Evolutionary conservation across 441 rosid genomes (phyloP).

Genomic region (Erodium texanum): DNA sequence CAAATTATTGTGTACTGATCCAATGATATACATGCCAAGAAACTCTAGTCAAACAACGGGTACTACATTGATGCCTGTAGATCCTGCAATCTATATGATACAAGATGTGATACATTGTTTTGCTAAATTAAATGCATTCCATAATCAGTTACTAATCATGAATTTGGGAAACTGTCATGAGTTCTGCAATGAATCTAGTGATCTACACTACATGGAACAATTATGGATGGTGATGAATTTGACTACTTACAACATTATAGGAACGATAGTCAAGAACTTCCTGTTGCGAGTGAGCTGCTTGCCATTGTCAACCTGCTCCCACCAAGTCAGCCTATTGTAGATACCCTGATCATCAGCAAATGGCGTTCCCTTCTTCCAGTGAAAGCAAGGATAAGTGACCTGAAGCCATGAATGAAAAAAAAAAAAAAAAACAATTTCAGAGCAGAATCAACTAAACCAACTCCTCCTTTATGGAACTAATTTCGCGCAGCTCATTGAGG

Average conservation of each 20-base stretch:
- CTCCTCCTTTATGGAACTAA: neutral
- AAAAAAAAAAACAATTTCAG: neutral
- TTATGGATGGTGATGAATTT: neutral
- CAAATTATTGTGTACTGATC: neutral
- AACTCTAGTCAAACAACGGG: neutral
- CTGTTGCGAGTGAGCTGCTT: constrained; percentile 80
- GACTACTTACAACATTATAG: constrained; percentile 68
- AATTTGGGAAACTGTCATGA: neutral
- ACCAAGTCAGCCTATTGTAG: constrained; percentile 84
- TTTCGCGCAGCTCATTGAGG: no score
- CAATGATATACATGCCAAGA: neutral
- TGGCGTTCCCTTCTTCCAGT: constrained; percentile 97
- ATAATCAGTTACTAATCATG: no score
- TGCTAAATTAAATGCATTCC: no score
- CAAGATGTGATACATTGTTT: neutral
- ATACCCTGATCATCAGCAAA: constrained; percentile 90
- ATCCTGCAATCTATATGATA: neutral
- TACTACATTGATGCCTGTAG: neutral
- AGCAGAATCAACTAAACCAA: neutral
- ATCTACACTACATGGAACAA: neutral
- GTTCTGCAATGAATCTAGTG: neutral
- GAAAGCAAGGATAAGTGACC: constrained; percentile 87
- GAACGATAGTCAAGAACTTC: constrained; percentile 41
- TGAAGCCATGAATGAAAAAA: constrained; percentile 14
- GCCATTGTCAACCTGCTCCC: constrained; percentile 95